Evolutionary conservation across 1,139 yeast species (phyloP).

Genomic region (Geotrichum restrictum): DNA sequence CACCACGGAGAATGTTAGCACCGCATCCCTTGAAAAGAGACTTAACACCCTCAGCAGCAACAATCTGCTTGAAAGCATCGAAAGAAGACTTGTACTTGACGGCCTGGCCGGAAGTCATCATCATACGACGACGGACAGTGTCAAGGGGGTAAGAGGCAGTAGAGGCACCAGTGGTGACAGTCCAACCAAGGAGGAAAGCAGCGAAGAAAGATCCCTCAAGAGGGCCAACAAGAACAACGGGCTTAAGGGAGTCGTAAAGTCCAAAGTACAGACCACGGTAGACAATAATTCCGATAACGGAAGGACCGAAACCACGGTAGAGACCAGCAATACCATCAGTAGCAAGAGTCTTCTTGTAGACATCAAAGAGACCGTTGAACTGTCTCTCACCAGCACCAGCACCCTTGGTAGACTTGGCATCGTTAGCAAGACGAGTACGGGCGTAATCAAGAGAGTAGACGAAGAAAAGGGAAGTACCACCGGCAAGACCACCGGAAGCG

Average conservation of each 20-base stretch:
- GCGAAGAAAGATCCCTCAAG: slow-evolving; percentile 69
- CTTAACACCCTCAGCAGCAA: slow-evolving; percentile 65
- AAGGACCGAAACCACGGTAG: slow-evolving; percentile 81
- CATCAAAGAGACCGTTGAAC: slow-evolving; percentile 74
- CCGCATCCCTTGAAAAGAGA: slow-evolving; percentile 82
- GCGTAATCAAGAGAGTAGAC: slow-evolving; percentile 81
- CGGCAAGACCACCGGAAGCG: slow-evolving; percentile 81
- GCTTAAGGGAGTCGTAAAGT: slow-evolving; percentile 74
- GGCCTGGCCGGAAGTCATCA: slow-evolving; percentile 81
- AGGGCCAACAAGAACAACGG: slow-evolving; percentile 67
- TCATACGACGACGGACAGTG: slow-evolving; percentile 83
- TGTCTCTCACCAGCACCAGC: slow-evolving; percentile 69
- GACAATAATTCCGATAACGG: slow-evolving; percentile 73
- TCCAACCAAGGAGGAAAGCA: slow-evolving; percentile 75
- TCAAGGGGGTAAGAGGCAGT: slow-evolving; percentile 79
- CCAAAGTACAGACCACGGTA: slow-evolving; percentile 85
- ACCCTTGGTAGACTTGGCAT: slow-evolving; percentile 65
- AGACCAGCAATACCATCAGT: slow-evolving; percentile 77
- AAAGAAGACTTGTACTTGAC: slow-evolving; percentile 71
- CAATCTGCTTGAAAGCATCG: slow-evolving; percentile 67
- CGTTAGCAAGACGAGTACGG: slow-evolving; percentile 80
- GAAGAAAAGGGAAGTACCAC: slow-evolving; percentile 69
- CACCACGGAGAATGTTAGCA: slow-evolving; percentile 84
- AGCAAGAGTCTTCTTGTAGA: slow-evolving; percentile 71
- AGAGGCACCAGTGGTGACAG: slow-evolving; percentile 74